Evolutionary conservation across 1,139 yeast species (phyloP).

Genomic region (Pichiaceae sp.): DNA sequence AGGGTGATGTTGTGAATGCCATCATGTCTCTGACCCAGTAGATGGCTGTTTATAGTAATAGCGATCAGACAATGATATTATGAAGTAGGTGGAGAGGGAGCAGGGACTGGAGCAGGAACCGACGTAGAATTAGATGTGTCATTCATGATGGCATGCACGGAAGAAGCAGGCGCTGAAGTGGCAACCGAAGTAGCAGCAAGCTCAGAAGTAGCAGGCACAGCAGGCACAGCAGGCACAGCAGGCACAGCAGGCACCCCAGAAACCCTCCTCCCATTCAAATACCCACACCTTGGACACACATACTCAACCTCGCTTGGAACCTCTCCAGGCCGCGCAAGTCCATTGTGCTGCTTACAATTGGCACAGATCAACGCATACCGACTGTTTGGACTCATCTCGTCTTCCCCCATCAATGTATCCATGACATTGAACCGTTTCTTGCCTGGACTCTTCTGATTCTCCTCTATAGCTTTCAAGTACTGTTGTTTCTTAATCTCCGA

Average conservation of each 20-base stretch:
- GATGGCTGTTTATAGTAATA: too few species aligned
- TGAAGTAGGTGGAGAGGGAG: too few species aligned
- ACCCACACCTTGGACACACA: slow-evolving; percentile 69
- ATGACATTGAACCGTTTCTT: slow-evolving; percentile 19
- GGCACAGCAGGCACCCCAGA: slow-evolving; percentile 3
- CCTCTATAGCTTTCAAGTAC: slow-evolving; percentile 19
- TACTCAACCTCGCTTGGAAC: slow-evolving; percentile 50
- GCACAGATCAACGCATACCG: slow-evolving; percentile 70
- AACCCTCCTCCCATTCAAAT: slow-evolving; percentile 50
- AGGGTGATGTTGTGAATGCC: slow-evolving; percentile 93
- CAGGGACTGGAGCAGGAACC: too few species aligned
- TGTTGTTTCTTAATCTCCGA: slow-evolving; percentile 20
- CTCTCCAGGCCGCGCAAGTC: slow-evolving; percentile 71
- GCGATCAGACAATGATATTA: too few species aligned
- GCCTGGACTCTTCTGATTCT: slow-evolving; percentile 4
- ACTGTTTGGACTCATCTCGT: slow-evolving; percentile 51
- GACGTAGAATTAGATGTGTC: too few species aligned
- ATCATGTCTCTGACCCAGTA: slow-evolving; percentile 70
- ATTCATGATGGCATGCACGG: too few species aligned
- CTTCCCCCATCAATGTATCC: slow-evolving; percentile 61
- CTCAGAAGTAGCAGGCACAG: too few species aligned
- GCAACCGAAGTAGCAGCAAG: too few species aligned
- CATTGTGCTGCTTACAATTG: slow-evolving; percentile 63
- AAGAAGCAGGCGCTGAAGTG: too few species aligned
- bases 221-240: not conserved